phyloP scores from a whole-genome alignment of 345 rosid genomes.

The Gossypium mustelinum region DNA sequence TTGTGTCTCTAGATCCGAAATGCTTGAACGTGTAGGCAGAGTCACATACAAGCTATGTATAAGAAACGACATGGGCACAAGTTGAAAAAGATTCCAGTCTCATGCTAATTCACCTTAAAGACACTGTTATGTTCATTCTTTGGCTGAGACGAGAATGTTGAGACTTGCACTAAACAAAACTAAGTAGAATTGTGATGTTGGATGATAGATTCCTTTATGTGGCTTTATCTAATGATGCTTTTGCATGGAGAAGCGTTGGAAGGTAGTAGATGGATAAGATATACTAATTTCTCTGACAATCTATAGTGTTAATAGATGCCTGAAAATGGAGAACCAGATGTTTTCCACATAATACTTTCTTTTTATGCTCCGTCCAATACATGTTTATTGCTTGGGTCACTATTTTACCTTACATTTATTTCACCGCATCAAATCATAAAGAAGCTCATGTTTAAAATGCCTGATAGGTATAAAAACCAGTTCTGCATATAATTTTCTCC shows the following conservation, averaged over 20 bases:
- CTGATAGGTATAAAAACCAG: not conserved
- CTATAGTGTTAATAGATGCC: not conserved
- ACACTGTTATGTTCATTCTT: not conserved
- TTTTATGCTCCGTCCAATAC: not conserved
- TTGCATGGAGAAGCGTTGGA: not conserved
- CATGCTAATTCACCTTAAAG: not conserved
- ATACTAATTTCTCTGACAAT: not conserved
- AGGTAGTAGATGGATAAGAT: not conserved
- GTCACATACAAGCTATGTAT: not conserved
- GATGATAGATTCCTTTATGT: not conserved
- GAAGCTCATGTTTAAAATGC: not conserved
- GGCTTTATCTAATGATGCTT: not conserved
- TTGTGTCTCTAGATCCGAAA: not conserved
- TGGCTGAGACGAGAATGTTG: not conserved
- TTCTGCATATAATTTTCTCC: not conserved
- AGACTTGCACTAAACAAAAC: constrained; percentile 4
- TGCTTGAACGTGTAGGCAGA: not conserved
- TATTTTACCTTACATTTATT: not conserved
- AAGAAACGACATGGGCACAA: not conserved
- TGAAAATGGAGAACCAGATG: not conserved
- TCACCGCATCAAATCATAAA: not conserved
- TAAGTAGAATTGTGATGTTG: not conserved
- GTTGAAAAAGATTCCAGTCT: not conserved
- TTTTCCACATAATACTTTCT: not conserved
- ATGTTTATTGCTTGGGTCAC: not conserved